Conservation (phyloP, 2,329 filamentous ascomycete species). For the Pyrenophora tritici-repentis region DNA sequence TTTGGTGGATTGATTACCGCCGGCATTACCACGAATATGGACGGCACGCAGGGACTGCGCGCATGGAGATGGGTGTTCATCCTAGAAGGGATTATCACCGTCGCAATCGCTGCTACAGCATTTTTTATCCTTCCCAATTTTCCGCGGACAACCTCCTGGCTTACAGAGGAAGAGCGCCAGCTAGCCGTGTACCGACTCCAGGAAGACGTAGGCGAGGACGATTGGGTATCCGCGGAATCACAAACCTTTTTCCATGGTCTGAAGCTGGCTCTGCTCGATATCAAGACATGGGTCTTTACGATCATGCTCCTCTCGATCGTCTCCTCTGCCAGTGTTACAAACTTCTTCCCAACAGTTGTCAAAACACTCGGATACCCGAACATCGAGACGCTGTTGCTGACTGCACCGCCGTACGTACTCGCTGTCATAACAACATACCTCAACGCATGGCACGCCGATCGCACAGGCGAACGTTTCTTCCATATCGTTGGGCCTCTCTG, state of each 20-base stretch:
- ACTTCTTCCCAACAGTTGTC: slow-evolving; percentile 67
- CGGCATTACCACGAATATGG: slow-evolving; percentile 70
- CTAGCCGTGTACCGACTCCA: slow-evolving; percentile 46
- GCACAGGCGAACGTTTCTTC: slow-evolving; percentile 71
- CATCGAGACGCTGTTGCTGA: slow-evolving; percentile 57
- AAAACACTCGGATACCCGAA: slow-evolving; percentile 63
- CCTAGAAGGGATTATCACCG: slow-evolving; percentile 68
- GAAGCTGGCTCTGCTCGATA: slow-evolving; percentile 47
- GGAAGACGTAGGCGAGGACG: slow-evolving; percentile 49
- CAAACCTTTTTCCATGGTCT: slow-evolving; percentile 49
- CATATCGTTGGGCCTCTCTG: slow-evolving; percentile 68
- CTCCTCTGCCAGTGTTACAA: slow-evolving; percentile 47
- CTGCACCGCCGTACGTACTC: slow-evolving; percentile 53
- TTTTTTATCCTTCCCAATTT: slow-evolving; percentile 70
- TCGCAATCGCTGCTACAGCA: slow-evolving; percentile 62
- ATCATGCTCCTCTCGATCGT: slow-evolving; percentile 49
- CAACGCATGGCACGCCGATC: slow-evolving; percentile 74
- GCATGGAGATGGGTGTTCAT: slow-evolving; percentile 74
- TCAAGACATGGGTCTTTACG: slow-evolving; percentile 50
- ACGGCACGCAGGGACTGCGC: slow-evolving; percentile 59
- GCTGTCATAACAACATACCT: slow-evolving; percentile 65
- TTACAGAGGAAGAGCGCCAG: slow-evolving; percentile 47
- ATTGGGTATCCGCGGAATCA: slow-evolving; percentile 43
- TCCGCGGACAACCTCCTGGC: slow-evolving; percentile 56
- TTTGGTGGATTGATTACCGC: slow-evolving; percentile 67